phyloP scores from a whole-genome alignment of 2,329 filamentous ascomycete genomes.

The Neonectria punicea region DNA sequence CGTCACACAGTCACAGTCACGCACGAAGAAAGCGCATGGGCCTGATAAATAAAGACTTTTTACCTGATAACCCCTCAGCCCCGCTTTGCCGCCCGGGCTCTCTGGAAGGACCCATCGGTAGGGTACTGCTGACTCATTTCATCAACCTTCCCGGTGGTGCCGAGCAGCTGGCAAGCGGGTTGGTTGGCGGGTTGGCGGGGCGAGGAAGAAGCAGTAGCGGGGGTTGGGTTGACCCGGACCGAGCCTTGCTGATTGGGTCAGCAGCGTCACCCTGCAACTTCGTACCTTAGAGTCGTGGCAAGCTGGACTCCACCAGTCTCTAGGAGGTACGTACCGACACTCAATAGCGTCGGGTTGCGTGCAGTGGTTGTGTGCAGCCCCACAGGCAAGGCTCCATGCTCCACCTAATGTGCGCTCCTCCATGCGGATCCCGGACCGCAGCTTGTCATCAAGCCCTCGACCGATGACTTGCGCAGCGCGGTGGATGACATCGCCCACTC shows the following conservation, averaged over 20 bases:
- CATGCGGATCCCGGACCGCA: conserved; percentile 21
- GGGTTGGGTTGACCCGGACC: neutral
- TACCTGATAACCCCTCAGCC: conserved; percentile 28
- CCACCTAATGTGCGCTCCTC: neutral
- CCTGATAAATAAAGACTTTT: conserved; percentile 41
- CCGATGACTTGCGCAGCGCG: conserved; percentile 19
- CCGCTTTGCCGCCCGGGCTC: conserved; percentile 26
- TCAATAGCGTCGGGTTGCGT: neutral
- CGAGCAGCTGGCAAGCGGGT: neutral
- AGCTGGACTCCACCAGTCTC: neutral
- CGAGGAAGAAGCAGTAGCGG: neutral
- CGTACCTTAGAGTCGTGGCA: no score
- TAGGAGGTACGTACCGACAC: neutral
- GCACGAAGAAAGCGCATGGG: conserved; percentile 20
- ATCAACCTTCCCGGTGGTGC: neutral
- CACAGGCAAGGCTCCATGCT: conserved; percentile 15
- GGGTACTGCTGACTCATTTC: neutral
- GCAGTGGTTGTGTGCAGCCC: neutral
- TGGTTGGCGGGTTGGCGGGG: no score
- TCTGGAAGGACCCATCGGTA: neutral
- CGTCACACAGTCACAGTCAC: conserved; percentile 45
- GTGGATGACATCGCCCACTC: conserved; percentile 23
- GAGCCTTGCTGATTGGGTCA: neutral
- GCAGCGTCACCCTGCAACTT: neutral
- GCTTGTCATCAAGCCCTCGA: conserved; percentile 27